Conservation (phyloP, 139 green algal genomes). For the Yamagishiella unicocca region DNA sequence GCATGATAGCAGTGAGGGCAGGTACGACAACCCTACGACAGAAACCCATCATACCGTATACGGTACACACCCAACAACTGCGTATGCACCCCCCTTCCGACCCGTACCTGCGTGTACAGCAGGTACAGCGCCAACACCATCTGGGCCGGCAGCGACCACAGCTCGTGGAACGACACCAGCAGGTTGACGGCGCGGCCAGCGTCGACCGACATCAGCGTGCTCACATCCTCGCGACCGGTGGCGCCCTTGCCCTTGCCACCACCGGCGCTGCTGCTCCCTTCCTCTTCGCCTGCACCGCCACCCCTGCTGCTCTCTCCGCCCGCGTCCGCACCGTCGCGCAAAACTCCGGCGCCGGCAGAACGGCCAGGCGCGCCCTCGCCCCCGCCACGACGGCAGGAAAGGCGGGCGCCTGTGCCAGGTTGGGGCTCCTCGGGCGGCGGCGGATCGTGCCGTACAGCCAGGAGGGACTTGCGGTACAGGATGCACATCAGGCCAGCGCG, state of each 20-base stretch:
- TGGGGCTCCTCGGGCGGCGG: neutral
- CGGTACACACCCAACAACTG: no score
- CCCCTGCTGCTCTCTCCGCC: neutral
- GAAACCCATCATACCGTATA: neutral
- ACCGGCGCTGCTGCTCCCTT: neutral
- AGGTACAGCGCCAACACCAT: conserved; percentile 85
- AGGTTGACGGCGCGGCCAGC: conserved; percentile 82
- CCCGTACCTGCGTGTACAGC: conserved; percentile 86
- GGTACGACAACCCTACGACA: neutral
- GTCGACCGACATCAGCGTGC: conserved; percentile 76
- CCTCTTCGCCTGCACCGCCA: neutral
- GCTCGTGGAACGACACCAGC: conserved; percentile 81
- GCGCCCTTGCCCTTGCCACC: neutral
- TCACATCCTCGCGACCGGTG: conserved; percentile 43
- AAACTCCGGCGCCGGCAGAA: no score
- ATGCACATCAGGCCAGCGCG: conserved; percentile 70
- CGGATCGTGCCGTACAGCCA: conserved; percentile 3
- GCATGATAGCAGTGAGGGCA: neutral
- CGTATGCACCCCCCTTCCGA: no score
- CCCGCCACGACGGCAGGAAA: no score
- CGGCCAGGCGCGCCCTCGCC: no score
- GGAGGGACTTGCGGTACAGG: conserved; percentile 78
- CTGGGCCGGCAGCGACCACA: conserved; percentile 89
- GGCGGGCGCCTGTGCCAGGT: neutral
- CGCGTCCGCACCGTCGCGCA: neutral